These are phyloP conservation scores for Zasmidium cellare DNA, from an alignment of 2,329 filamentous ascomycete genomes.

Conservation along the genomic window DNA sequence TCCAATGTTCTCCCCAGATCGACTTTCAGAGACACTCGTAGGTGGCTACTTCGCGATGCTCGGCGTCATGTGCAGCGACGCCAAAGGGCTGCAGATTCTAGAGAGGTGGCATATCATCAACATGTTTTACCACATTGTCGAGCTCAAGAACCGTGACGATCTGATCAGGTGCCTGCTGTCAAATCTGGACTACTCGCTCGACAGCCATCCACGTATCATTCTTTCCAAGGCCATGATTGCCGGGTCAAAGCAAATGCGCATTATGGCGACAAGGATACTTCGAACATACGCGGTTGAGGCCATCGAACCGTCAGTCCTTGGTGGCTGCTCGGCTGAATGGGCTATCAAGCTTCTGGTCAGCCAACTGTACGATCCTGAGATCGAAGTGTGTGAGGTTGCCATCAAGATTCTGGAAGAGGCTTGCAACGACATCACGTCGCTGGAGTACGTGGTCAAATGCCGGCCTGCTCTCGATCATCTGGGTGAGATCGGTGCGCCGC, in stretches of 20 bases:
- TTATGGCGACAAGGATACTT: constrained; percentile 82
- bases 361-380: constrained; percentile 94
- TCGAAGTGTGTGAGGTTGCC: constrained; percentile 92
- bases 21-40: constrained; percentile 82
- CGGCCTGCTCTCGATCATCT: constrained; percentile 91
- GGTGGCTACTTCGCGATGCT: constrained; percentile 93
- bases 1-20: constrained; percentile 84
- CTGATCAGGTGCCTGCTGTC: constrained; percentile 84
- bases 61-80: constrained; percentile 79
- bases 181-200: constrained; percentile 86
- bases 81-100: constrained; percentile 81
- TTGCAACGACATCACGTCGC: constrained; percentile 84
- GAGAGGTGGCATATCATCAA: constrained; percentile 98
- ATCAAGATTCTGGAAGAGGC: constrained; percentile 97
- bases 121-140: constrained; percentile 99
- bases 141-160: constrained; percentile 86
- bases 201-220: constrained; percentile 85
- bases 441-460: constrained; percentile 97
- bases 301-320: constrained; percentile 42
- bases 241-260: constrained; percentile 85
- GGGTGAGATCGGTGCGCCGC: constrained; percentile 91
- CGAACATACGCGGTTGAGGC: constrained; percentile 77
- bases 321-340: constrained; percentile 80
- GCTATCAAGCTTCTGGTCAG: constrained; percentile 96
- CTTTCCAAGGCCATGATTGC: constrained; percentile 92